phyloP scores from a whole-genome alignment of 2,329 filamentous ascomycete species.

The Fusarium clavum region DNA sequence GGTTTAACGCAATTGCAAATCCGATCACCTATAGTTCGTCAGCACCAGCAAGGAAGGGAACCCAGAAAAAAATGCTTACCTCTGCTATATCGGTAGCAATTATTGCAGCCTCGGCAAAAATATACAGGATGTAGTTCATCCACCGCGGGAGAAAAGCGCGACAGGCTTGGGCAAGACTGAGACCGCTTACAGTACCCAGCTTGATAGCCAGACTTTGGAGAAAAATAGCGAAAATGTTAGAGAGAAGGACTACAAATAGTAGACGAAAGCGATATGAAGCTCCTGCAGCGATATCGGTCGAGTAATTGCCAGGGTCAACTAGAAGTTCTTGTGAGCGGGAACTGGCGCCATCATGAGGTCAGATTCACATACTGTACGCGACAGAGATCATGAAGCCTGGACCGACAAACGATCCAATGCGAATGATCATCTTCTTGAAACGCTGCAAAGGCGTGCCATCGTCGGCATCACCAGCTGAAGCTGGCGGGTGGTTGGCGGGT shows the following conservation, averaged over 20 bases:
- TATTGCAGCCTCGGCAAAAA: conserved; percentile 74
- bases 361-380: conserved; percentile 1
- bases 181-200: conserved; percentile 74
- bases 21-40: conserved; percentile 67
- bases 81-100: conserved; percentile 79
- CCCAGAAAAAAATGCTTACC: conserved; percentile 8
- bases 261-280: conserved; percentile 10
- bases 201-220: conserved; percentile 76
- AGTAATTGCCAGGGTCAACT: conserved; percentile 19
- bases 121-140: conserved; percentile 72
- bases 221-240: conserved; percentile 74
- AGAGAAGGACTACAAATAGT: conserved; percentile 1
- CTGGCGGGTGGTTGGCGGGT: conserved; percentile 1
- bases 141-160: conserved; percentile 73
- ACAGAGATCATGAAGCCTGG: conserved; percentile 17
- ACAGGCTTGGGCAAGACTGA: conserved; percentile 75
- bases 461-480: neutral
- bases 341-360: neutral
- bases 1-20: conserved; percentile 75
- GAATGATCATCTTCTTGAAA: neutral
- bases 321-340: neutral
- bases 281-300: conserved; percentile 9
- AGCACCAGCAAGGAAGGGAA: neutral
- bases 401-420: neutral
- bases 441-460: neutral